Conservation (phyloP, 495 filamentous ascomycete species). For the Pyrenula aspistea region DNA sequence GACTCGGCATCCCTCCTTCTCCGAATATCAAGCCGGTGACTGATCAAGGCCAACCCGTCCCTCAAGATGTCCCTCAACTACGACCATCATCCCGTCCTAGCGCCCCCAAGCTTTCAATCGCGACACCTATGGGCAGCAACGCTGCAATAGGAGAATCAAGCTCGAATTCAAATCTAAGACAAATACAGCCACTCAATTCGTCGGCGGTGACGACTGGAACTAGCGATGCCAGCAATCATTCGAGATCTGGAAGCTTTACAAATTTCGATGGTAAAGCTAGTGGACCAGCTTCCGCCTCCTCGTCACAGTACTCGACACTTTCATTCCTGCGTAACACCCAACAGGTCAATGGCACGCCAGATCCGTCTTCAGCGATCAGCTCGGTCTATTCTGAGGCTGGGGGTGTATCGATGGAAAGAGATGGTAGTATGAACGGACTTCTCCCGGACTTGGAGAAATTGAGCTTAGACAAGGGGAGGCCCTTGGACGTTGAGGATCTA, state of each 20-base stretch:
- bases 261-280: slow-evolving; percentile 61
- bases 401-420: slow-evolving; percentile 58
- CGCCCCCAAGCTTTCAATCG: slow-evolving; percentile 63
- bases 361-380: slow-evolving; percentile 78
- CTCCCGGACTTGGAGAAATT: slow-evolving; percentile 64
- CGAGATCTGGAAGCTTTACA: slow-evolving; percentile 61
- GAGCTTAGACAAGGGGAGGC: slow-evolving; percentile 65
- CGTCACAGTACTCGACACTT: slow-evolving; percentile 63
- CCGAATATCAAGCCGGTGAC: slow-evolving; percentile 61
- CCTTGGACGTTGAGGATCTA: slow-evolving; percentile 81
- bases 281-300: slow-evolving; percentile 70
- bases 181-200: slow-evolving; percentile 31
- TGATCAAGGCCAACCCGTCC: slow-evolving; percentile 21
- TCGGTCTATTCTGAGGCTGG: slow-evolving; percentile 70
- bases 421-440: slow-evolving; percentile 52
- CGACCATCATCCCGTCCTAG: slow-evolving; percentile 36
- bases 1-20: slow-evolving; percentile 77
- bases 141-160: slow-evolving; percentile 50
- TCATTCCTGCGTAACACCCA: slow-evolving; percentile 46
- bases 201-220: slow-evolving; percentile 38
- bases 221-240: slow-evolving; percentile 65
- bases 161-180: slow-evolving; percentile 31
- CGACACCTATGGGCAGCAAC: slow-evolving; percentile 72
- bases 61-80: slow-evolving; percentile 25
- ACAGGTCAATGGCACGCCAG: slow-evolving; percentile 54